phyloP scores from a whole-genome alignment of 176 grass and related monocot genomes.

The Aegilops sharonensis region DNA sequence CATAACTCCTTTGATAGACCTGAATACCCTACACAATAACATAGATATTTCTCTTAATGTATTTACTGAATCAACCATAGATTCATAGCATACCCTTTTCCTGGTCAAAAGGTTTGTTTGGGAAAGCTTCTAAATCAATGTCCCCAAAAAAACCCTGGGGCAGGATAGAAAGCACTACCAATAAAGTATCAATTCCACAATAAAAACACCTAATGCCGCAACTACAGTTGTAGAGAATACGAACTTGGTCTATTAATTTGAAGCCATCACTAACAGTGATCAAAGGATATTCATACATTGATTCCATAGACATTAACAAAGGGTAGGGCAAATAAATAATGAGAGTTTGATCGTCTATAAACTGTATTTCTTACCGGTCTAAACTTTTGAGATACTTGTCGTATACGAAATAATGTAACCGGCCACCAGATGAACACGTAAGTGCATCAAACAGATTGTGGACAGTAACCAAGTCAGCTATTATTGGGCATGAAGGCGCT shows the following conservation, averaged over 20 bases:
- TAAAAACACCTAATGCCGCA: neutral
- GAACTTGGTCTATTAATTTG: conserved; percentile 8
- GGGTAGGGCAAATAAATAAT: conserved; percentile 13
- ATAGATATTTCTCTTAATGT: neutral
- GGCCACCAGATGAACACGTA: conserved; percentile 66
- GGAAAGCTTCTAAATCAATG: too few species aligned
- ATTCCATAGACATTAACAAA: conserved; percentile 3
- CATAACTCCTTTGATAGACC: conserved; percentile 53
- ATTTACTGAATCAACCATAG: conserved; percentile 11
- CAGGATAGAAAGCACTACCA: neutral
- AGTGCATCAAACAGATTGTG: conserved; percentile 84
- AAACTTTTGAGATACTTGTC: conserved; percentile 89
- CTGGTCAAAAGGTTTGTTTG: too few species aligned
- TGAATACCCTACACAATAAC: conserved; percentile 46
- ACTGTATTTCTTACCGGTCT: conserved; percentile 51
- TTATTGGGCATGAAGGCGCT: conserved; percentile 65
- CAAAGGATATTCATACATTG: neutral
- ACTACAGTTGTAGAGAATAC: neutral
- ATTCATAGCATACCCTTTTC: too few species aligned
- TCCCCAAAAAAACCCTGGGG: too few species aligned
- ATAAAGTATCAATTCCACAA: neutral
- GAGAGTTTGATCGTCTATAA: neutral
- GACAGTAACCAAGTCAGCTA: conserved; percentile 81
- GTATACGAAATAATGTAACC: conserved; percentile 79
- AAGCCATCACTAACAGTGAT: neutral